Percentiles rank a stretch among this genome's conserved stretches.
These are phyloP conservation scores for Lipomyces starkeyi DNA, from an alignment of 805 yeast genomes.

Conservation along the genomic window DNA sequence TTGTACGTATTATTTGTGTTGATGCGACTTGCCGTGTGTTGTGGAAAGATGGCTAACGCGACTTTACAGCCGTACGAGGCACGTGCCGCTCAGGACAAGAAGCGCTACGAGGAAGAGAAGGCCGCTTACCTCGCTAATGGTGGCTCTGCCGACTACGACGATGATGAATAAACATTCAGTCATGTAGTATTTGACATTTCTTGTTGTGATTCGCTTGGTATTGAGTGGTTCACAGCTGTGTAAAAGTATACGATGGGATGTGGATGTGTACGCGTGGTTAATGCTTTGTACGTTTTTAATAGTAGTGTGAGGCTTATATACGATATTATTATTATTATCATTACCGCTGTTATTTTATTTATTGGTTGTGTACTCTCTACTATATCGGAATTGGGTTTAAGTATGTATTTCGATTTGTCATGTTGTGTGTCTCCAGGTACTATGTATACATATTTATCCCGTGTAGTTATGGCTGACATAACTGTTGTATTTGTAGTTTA, in stretches of 20 bases:
- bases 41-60: not conserved
- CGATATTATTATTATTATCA: not conserved
- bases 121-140: constrained; percentile 71
- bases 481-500: constrained; percentile 10
- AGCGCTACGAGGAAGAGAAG: constrained; percentile 96
- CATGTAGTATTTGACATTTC: not conserved
- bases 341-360: constrained; percentile 13
- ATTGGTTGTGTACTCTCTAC: constrained; percentile 14
- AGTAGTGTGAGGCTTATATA: constrained; percentile 1
- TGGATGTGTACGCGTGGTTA: not conserved
- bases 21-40: not conserved
- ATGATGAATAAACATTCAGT: constrained; percentile 38
- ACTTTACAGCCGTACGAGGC: constrained; percentile 72
- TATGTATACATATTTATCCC: constrained; percentile 8
- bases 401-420: not conserved
- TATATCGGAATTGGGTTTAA: constrained; percentile 15
- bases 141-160: constrained; percentile 46
- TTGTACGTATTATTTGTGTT: constrained; percentile 22
- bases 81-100: constrained; percentile 94
- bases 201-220: not conserved
- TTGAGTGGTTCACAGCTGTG: not conserved
- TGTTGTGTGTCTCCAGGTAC: constrained; percentile 3
- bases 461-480: constrained; percentile 6
- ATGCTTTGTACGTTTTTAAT: constrained; percentile 16
- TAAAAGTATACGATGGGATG: not conserved